Evolutionary conservation across 768 basidiomycete genomes (phyloP).

Genomic region (Pluteus cervinus): DNA sequence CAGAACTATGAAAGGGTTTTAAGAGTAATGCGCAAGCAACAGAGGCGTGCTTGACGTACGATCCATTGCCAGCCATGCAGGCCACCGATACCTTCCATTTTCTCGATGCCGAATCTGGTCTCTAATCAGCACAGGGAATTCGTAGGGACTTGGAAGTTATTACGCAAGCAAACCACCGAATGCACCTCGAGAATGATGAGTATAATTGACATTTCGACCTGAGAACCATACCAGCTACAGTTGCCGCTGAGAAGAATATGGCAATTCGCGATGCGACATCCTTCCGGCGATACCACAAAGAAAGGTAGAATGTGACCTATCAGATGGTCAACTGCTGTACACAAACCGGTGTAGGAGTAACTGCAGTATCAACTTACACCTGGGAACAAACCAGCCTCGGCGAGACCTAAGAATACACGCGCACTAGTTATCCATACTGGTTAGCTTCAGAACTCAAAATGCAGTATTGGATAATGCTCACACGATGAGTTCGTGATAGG

Average conservation of each 20-base stretch:
- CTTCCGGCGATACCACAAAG: slow-evolving; percentile 53
- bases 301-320: slow-evolving; percentile 39
- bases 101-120: slow-evolving; percentile 37
- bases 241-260: slow-evolving; percentile 60
- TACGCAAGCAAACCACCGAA: slow-evolving; percentile 47
- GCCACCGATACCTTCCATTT: slow-evolving; percentile 34
- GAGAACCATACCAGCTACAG: slow-evolving; percentile 35
- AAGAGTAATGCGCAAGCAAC: not conserved
- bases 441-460: not conserved
- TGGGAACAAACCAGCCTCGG: slow-evolving; percentile 33
- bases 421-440: slow-evolving; percentile 16
- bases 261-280: slow-evolving; percentile 56
- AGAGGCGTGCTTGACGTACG: slow-evolving; percentile 18
- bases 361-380: slow-evolving; percentile 19
- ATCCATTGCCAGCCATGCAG: slow-evolving; percentile 46
- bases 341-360: not conserved
- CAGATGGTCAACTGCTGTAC: not conserved
- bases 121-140: slow-evolving; percentile 14
- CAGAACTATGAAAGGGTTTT: slow-evolving; percentile 28
- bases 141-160: not conserved
- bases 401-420: slow-evolving; percentile 33
- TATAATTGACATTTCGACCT: not conserved
- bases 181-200: slow-evolving; percentile 23
- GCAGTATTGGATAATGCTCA: slow-evolving; percentile 1
- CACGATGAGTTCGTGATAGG: slow-evolving; percentile 18